A percentile compares a stretch with the other conserved stretches of the same genome.
Evolutionary conservation across 176 grass and related monocot genomes (phyloP).

Genomic region (Ananas comosus): DNA sequence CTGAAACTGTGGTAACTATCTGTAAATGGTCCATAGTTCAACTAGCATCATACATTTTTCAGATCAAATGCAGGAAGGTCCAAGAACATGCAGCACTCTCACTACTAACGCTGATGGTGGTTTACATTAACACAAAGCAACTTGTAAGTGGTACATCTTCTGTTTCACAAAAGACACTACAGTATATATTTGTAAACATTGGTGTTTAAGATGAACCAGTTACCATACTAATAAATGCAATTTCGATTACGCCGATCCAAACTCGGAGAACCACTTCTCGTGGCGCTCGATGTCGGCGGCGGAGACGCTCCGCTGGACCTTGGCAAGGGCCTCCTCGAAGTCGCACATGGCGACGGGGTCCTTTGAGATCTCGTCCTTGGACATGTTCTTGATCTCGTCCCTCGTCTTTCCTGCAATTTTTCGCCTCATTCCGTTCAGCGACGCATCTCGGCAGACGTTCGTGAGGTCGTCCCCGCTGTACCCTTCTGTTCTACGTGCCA

Average conservation of each 20-base stretch:
- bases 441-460: constrained; percentile 96
- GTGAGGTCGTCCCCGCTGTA: constrained; percentile 93
- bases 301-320: constrained; percentile 93
- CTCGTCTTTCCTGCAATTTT: constrained; percentile 93
- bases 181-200: not conserved
- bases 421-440: constrained; percentile 87
- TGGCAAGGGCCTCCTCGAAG: constrained; percentile 67
- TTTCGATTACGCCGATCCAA: constrained; percentile 42
- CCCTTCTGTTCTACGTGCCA: constrained; percentile 67
- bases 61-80: not conserved
- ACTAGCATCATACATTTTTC: too few relatives aligned
- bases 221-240: not conserved
- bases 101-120: not conserved
- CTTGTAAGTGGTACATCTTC: not conserved
- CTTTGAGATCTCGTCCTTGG: constrained; percentile 81
- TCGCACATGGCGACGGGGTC: constrained; percentile 91
- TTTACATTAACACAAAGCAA: not conserved
- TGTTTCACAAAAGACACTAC: not conserved
- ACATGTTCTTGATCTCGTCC: constrained; percentile 89
- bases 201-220: not conserved
- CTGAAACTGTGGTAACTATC: too few relatives aligned
- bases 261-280: constrained; percentile 94
- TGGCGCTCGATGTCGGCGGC: constrained; percentile 65
- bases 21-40: too few relatives aligned
- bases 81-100: not conserved